A percentile compares a stretch with the other conserved stretches of the same genome.
phyloP scores from a whole-genome alignment of 208 protist genomes.

The Lotmaria passim region DNA sequence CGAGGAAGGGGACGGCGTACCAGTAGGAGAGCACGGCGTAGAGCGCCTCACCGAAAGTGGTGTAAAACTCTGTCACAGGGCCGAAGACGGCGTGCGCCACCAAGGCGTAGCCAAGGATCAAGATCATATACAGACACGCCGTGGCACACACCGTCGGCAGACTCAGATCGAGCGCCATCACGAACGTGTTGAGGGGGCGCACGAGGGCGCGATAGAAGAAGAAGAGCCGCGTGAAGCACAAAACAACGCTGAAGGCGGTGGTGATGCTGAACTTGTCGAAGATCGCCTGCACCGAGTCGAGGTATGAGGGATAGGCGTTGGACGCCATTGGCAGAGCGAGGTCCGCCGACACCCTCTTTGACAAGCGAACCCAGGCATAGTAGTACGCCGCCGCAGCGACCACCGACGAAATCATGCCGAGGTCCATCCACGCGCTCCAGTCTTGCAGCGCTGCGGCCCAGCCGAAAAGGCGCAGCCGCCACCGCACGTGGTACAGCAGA shows the following conservation, averaged over 20 bases:
- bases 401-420: not conserved
- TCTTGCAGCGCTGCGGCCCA: not conserved
- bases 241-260: not conserved
- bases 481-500: conserved; percentile 2
- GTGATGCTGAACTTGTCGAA: not conserved
- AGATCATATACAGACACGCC: not conserved
- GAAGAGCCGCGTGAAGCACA: conserved; percentile 24
- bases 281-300: conserved; percentile 1
- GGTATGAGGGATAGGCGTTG: conserved; percentile 14
- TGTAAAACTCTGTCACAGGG: conserved; percentile 2
- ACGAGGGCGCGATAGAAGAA: conserved; percentile 12
- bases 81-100: conserved; percentile 19
- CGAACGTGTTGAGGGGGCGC: conserved; percentile 4
- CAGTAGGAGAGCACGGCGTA: conserved; percentile 18
- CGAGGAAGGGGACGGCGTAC: not conserved
- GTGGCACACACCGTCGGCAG: not conserved
- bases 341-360: not conserved
- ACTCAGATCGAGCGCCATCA: conserved; percentile 13
- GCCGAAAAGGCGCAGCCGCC: not conserved
- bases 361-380: conserved; percentile 17
- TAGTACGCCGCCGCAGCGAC: conserved; percentile 7
- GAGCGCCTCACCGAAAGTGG: conserved; percentile 17
- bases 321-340: conserved; percentile 3
- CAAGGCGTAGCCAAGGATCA: conserved; percentile 11
- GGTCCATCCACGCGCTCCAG: conserved; percentile 25